A percentile compares a stretch with the other conserved stretches of the same genome.
Conservation (phyloP, 345 rosid species). For the Moricandia moricandioides region DNA sequence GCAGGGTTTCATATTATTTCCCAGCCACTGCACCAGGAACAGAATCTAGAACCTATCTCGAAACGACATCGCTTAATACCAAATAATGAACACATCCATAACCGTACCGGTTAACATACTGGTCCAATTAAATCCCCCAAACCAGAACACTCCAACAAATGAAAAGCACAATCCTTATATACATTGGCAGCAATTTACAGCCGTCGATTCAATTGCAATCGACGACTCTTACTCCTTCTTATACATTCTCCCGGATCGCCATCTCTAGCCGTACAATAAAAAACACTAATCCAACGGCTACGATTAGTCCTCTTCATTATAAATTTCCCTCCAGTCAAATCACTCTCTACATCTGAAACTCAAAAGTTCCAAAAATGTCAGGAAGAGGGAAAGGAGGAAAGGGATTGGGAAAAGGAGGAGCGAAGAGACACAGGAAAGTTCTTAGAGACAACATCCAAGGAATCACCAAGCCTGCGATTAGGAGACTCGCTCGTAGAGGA, state of each 20-base stretch:
- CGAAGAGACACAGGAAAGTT: slow-evolving; percentile 42
- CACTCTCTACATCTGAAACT: neutral
- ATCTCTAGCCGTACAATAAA: neutral
- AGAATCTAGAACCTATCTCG: too few relatives aligned
- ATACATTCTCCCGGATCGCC: slow-evolving; percentile 6
- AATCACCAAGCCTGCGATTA: slow-evolving; percentile 44
- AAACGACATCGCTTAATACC: too few relatives aligned
- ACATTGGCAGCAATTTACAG: neutral
- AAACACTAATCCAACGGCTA: neutral
- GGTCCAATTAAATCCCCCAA: neutral
- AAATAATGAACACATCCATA: neutral
- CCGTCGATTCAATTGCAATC: slow-evolving; percentile 7
- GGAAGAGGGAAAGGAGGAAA: slow-evolving; percentile 50
- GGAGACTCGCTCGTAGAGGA: slow-evolving; percentile 42
- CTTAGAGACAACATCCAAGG: slow-evolving; percentile 44
- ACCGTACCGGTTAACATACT: neutral
- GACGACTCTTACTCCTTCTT: neutral
- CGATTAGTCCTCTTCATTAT: slow-evolving; percentile 17
- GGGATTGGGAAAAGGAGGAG: slow-evolving; percentile 49
- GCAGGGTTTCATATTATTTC: too few relatives aligned
- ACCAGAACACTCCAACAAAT: neutral
- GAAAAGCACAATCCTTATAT: neutral
- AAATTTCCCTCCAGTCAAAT: neutral
- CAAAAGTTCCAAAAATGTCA: slow-evolving; percentile 32
- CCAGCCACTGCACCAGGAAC: too few relatives aligned